Conservation (phyloP, 2,329 filamentous ascomycete species). For the Dactylellina sp. region DNA sequence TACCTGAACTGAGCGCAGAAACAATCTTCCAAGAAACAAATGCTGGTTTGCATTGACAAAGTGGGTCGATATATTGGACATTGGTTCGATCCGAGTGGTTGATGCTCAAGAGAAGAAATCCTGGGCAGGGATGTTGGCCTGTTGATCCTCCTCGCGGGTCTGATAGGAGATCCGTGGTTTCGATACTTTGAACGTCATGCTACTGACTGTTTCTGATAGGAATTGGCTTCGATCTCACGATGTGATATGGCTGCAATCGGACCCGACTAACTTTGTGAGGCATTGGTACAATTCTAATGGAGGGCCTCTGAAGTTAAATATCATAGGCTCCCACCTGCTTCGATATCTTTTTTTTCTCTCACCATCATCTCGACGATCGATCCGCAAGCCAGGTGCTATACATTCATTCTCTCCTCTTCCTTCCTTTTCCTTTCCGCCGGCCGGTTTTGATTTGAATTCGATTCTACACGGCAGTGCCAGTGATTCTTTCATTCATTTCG, state of each 20-base stretch:
- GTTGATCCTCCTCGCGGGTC: slow-evolving; percentile 21
- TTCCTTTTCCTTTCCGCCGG: slow-evolving; percentile 48
- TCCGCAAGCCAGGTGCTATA: slow-evolving; percentile 56
- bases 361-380: slow-evolving; percentile 56
- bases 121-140: slow-evolving; percentile 6
- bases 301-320: slow-evolving; percentile 40
- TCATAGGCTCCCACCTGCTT: slow-evolving; percentile 23
- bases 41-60: slow-evolving; percentile 18
- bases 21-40: slow-evolving; percentile 43
- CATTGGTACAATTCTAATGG: slow-evolving; percentile 6
- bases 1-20: slow-evolving; percentile 17
- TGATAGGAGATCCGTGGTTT: slow-evolving; percentile 45
- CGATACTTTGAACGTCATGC: slow-evolving; percentile 33
- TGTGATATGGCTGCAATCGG: slow-evolving; percentile 25
- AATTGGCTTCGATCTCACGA: slow-evolving; percentile 22
- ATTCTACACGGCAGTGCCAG: slow-evolving; percentile 54
- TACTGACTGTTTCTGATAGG: slow-evolving; percentile 14
- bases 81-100: slow-evolving; percentile 26
- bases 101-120: slow-evolving; percentile 1
- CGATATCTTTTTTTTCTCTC: slow-evolving; percentile 30
- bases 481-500: slow-evolving; percentile 43
- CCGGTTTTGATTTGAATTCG: slow-evolving; percentile 55
- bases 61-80: slow-evolving; percentile 10
- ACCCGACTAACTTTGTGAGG: slow-evolving; percentile 7
- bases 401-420: slow-evolving; percentile 40